Evolutionary conservation across 2,329 filamentous ascomycete genomes (phyloP), one percentile per base, ranked within the genome.

Genomic region (Colletotrichum sp.): DNA sequence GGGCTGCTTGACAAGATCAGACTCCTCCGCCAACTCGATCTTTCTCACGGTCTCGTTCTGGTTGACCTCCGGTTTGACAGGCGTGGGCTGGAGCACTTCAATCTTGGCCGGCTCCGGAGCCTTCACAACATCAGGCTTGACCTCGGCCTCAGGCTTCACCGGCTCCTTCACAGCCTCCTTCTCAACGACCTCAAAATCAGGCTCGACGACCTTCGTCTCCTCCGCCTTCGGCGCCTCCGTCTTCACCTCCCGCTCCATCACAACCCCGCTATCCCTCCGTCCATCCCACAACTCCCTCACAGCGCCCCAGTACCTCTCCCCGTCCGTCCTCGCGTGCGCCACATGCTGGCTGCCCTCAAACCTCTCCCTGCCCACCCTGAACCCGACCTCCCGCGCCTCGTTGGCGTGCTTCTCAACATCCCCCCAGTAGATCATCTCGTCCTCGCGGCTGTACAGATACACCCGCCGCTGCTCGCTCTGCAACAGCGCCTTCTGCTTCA

Each of bases 361-460:
- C 78, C 81, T 80, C 78, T 90, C 90, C 76, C 82, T 80, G 63
- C 84, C 81, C 3, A 90, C 86, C 5, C 71, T 70, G 52, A 88
- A 87, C 3, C 88, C 89, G 10, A 79, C 82, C 8, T 78, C 75
- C 34, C 68, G 78, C 0, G 90, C 89, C 59, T 86, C 82, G 4
- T 76, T 79, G 1, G 87, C 89, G 77, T 92, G 89, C 57, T 78
- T 79, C 80, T 91, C 88, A 6, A 92, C 84, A 74, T 90, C 86
- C 9, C 76, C 78, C 80, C 83, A 87, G 4, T 84, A 81, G 7
- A 92, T 87, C 76, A 91, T 83, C 44, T 79, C 75, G 79, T 92
- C 90, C 3, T 81, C 85, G 44, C 85, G 83, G 13, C 88, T 87
- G 75, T 91, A 92, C 21, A 92, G 77, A 76, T 92, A 92, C n/a